Evolutionary conservation across 2,329 filamentous ascomycete species (phyloP), one percentile per base, ranked within the genome.

Genomic region (Periconia digitata): DNA sequence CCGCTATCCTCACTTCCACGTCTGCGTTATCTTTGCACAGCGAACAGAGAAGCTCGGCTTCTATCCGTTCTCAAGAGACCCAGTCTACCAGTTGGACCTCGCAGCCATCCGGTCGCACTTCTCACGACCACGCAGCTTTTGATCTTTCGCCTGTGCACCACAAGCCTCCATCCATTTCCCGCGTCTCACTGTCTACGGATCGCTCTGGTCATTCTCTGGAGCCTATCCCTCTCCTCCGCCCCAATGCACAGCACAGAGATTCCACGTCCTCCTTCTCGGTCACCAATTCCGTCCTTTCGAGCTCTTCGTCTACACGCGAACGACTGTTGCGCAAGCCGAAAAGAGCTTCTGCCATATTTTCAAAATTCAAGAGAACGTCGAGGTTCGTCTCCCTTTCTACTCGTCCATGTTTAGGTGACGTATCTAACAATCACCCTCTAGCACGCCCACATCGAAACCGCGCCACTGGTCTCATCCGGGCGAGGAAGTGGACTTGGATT

Each of bases 51-150:
- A 70, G 66, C 49, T 66, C 64, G n/a, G 52, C 64, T 16, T 70
- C 67, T 12, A 54, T 70, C 6, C 66, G 63, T 40, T 71, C 67
- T 8, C 62, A 62, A 24, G 66, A 68, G 35, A 68, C 67, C 1
- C 67, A 70, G 24, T 71, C 66, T 6, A 70, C 68, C 8, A 57
- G 60, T 51, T 52, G 63, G 35, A 70, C 67, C 1, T 69, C 65
- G 13, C 58, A 64, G 22, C 62, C 61, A 17, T 71, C 67, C 15
- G 62, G 66, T 16, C 22, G 38, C 20, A 65, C 58, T 7, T 70
- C 66, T 8, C 60, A 56, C 29, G 67, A 71, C 50, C 56, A 60
- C 44, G 35, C 58, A 16, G 48, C 51, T 35, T 40, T 45, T 3
- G 62, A 66, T n/a, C 54, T 50, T 27, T 50, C 55, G 40, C 51